Conservation (phyloP, 2,329 filamentous ascomycete species). For the Cytospora paraplurivora region DNA sequence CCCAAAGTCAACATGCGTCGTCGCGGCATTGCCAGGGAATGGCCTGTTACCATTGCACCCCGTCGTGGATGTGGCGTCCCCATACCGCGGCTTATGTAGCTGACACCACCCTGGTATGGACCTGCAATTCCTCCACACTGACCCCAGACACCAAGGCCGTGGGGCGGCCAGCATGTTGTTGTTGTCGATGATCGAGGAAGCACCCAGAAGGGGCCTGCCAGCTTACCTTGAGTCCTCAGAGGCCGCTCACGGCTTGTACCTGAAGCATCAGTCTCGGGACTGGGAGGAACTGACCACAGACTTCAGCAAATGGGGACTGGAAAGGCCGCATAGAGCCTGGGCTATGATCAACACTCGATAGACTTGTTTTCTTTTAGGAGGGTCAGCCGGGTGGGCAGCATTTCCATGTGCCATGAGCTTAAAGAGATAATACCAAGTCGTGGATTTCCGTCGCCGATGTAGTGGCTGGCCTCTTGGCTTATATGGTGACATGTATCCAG, state of each 20-base stretch:
- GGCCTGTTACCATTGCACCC: too few relatives aligned
- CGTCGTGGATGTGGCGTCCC: not conserved
- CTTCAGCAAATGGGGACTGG: constrained; percentile 37
- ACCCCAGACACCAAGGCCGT: constrained; percentile 45
- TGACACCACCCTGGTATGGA: constrained; percentile 33
- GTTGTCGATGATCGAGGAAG: constrained; percentile 42
- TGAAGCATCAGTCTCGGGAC: constrained; percentile 44
- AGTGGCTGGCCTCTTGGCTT: too few relatives aligned
- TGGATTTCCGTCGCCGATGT: too few relatives aligned
- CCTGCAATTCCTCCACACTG: constrained; percentile 42
- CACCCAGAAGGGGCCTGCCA: constrained; percentile 38
- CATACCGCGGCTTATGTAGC: not conserved
- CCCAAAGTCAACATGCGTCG: not conserved
- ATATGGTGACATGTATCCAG: too few relatives aligned
- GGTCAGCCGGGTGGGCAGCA: too few relatives aligned
- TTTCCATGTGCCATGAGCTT: too few relatives aligned
- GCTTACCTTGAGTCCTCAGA: constrained; percentile 43
- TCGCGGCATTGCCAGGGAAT: not conserved
- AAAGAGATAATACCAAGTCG: too few relatives aligned
- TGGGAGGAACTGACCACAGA: constrained; percentile 36
- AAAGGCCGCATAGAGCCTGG: constrained; percentile 32
- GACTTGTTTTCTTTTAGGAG: not conserved
- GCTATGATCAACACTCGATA: constrained; percentile 34
- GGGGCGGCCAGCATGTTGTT: constrained; percentile 44
- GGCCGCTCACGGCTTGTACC: constrained; percentile 41